Conservation (phyloP, 805 yeast species). For the Ogataea paradorogensis region DNA sequence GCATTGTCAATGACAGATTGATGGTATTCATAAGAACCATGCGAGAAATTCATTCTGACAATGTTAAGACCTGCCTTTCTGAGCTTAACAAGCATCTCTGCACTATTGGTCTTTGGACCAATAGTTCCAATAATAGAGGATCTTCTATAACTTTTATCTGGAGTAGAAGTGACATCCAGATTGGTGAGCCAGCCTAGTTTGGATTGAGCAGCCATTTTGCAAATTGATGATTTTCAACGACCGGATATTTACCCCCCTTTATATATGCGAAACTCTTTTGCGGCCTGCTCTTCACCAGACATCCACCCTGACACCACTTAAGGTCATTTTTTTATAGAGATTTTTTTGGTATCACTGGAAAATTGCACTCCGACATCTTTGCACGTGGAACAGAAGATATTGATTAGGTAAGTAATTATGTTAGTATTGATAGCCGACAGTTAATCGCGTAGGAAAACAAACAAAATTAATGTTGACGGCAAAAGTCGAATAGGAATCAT, state of each 20-base stretch:
- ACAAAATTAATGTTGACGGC: neutral
- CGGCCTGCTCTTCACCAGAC: conserved; percentile 1
- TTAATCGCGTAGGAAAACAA: conserved; percentile 1
- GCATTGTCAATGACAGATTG: conserved; percentile 96
- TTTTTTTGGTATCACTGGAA: conserved; percentile 7
- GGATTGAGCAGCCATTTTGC: conserved; percentile 31
- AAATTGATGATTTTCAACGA: conserved; percentile 1
- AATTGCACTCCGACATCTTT: conserved; percentile 13
- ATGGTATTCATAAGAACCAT: conserved; percentile 97
- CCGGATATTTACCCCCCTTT: conserved; percentile 4
- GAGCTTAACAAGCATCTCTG: conserved; percentile 76
- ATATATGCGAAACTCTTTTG: conserved; percentile 5
- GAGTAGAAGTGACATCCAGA: conserved; percentile 69
- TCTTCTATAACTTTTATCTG: conserved; percentile 81
- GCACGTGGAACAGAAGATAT: neutral
- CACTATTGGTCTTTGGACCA: conserved; percentile 96
- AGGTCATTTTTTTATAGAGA: conserved; percentile 11
- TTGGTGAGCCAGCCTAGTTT: conserved; percentile 79
- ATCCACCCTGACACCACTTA: conserved; percentile 9
- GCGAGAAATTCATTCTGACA: conserved; percentile 98
- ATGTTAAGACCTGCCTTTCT: conserved; percentile 98
- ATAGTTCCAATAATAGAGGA: conserved; percentile 97
- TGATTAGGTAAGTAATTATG: too few relatives aligned
- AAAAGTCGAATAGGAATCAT: neutral
- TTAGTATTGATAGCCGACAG: conserved; percentile 1